Percentiles rank a stretch among this genome's conserved stretches.
phyloP scores from a whole-genome alignment of 2,329 filamentous ascomycete species.

The Rhynchosporium graminicola region DNA sequence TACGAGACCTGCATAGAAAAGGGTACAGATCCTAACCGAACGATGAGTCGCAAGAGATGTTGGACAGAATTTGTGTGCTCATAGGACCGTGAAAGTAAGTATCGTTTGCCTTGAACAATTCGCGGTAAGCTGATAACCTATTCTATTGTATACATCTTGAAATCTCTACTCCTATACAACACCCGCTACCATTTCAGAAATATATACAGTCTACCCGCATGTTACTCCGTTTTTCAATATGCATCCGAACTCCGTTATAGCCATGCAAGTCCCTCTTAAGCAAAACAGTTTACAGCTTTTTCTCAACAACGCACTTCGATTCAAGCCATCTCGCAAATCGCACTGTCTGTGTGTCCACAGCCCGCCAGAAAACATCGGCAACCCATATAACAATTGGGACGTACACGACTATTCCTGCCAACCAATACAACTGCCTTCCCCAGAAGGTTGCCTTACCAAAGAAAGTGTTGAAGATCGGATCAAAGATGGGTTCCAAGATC shows the following conservation, averaged over 20 bases:
- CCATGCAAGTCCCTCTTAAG: background rate
- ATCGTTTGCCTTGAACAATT: background rate
- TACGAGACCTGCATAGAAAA: no score
- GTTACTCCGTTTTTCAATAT: background rate
- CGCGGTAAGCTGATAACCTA: no score
- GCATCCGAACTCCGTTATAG: conserved; percentile 4
- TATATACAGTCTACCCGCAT: no score
- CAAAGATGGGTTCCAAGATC: conserved; percentile 30
- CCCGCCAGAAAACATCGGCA: conserved; percentile 60
- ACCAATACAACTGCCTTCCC: conserved; percentile 39
- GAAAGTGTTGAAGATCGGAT: conserved; percentile 30
- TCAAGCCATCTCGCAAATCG: conserved; percentile 52
- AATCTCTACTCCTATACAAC: no score
- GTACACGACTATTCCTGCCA: conserved; percentile 44
- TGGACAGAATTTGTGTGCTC: no score
- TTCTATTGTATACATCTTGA: no score
- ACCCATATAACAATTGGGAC: conserved; percentile 52
- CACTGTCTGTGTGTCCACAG: conserved; percentile 53
- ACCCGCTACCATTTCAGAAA: no score
- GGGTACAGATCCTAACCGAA: no score
- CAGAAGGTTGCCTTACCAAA: conserved; percentile 29
- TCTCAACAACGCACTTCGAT: conserved; percentile 33
- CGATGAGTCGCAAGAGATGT: no score
- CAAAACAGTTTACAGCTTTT: conserved; percentile 22
- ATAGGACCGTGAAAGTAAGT: background rate